phyloP scores from a whole-genome alignment of 176 grass and related monocot genomes.

The Zoysia pacifica region DNA sequence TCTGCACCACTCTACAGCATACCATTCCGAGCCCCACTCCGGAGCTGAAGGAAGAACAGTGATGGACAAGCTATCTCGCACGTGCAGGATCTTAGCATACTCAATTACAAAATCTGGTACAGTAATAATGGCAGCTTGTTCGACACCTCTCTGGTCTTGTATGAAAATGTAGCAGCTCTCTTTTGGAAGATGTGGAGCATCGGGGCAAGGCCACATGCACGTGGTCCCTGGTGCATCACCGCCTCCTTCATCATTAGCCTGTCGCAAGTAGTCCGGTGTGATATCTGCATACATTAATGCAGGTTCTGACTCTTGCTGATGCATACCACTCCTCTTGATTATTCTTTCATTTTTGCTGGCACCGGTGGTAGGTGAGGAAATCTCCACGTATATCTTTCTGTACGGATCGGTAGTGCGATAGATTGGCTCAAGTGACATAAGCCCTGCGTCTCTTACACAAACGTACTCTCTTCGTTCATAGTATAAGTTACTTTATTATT shows the following conservation, averaged over 20 bases:
- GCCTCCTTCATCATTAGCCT: too few species aligned
- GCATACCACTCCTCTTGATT: neutral
- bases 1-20: too few species aligned
- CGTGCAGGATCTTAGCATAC: neutral
- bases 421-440: neutral
- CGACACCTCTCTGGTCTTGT: neutral
- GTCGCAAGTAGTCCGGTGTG: neutral
- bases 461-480: too few species aligned
- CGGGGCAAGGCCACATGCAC: neutral
- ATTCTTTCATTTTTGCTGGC: neutral
- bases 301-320: neutral
- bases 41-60: neutral
- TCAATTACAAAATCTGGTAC: neutral
- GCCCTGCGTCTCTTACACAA: constrained; percentile 4
- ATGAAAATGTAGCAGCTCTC: neutral
- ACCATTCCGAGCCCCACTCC: neutral
- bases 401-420: neutral
- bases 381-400: constrained; percentile 4
- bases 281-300: neutral
- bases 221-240: neutral
- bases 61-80: neutral
- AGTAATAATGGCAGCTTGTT: neutral
- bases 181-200: neutral
- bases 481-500: too few species aligned
- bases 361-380: neutral